Evolutionary conservation across 1,284 basidiomycete genomes (phyloP), one percentile per base, ranked within the genome.

Genomic region (Tilletia indica): DNA sequence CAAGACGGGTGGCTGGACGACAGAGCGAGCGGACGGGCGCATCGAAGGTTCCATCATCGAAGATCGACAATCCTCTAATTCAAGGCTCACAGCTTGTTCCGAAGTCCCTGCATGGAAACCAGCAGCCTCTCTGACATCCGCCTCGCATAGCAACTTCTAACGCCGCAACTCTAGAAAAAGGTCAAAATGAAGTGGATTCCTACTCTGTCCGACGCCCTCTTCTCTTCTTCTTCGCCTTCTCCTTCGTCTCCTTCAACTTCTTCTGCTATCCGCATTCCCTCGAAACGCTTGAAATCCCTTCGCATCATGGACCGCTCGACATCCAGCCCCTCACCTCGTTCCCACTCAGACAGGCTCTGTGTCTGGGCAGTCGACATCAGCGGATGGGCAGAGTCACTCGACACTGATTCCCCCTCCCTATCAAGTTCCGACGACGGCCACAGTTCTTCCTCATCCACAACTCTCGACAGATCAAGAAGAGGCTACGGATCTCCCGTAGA

Each of bases 291-390:
- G 56, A n/a, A 8, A 34, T 58, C 56, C 12, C 39, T 31, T 16
- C 11, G 42, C 66, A 45, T 67, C 39, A 48, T 49, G 66, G 45
- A 25, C 66, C 66, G n/a, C 9, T 6, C 14, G 16, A 16, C 66
- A 6, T 31, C 39, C 25, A n/a, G 11, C 11, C n/a, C 21, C 19
- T 16, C 11, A 2, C 66, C 45, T 16, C 66, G 66, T n/a, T 45
- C 45, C n/a, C 66, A 67, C 66, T 47, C 66, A 11, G 25, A 67
- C 66, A 12, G 42, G 11, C 61, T 71, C 12, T 39, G 34, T 34
- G 42, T 71, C 39, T 71, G 70, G 70, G 70, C 70, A 14, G 61
- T 71, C 61, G 70, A 71, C 45, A 51, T 71, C 16, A 42, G 63
- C 36, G 63, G 61, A 4, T 71, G 67, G 64, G 19, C 54, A 25